Conservation (phyloP, 1,284 basidiomycete species). For the Cutaneotrichosporon spelunceum region DNA sequence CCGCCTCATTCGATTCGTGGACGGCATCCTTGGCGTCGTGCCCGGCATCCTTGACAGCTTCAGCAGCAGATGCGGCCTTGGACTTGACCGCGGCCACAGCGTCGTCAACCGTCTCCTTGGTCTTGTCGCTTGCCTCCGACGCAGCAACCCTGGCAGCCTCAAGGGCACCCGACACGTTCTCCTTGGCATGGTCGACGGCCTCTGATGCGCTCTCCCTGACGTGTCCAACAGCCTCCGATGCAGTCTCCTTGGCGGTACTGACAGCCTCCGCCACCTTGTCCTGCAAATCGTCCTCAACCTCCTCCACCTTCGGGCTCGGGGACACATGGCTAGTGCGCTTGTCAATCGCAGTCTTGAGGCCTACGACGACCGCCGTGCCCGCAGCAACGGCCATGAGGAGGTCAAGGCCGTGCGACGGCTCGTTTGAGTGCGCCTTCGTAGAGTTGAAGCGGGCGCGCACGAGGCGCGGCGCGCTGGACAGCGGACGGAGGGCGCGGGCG, state of each 20-base stretch:
- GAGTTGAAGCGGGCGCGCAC: constrained; percentile 5
- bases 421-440: neutral
- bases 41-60: neutral
- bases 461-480: neutral
- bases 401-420: neutral
- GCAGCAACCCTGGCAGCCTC: neutral
- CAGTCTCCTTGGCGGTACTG: neutral
- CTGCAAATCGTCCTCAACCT: neutral
- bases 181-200: neutral
- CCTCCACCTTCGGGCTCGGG: neutral
- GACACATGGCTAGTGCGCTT: neutral
- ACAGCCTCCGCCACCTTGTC: neutral
- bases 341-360: neutral
- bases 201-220: neutral
- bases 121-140: neutral
- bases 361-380: neutral
- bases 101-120: neutral
- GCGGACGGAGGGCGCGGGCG: neutral
- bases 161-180: neutral
- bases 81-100: neutral
- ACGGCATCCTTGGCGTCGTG: neutral
- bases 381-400: neutral
- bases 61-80: neutral
- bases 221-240: neutral
- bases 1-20: neutral